These are phyloP conservation scores for Micromonas pusilla DNA, from an alignment of 139 green algal genomes.

Conservation along the genomic window DNA sequence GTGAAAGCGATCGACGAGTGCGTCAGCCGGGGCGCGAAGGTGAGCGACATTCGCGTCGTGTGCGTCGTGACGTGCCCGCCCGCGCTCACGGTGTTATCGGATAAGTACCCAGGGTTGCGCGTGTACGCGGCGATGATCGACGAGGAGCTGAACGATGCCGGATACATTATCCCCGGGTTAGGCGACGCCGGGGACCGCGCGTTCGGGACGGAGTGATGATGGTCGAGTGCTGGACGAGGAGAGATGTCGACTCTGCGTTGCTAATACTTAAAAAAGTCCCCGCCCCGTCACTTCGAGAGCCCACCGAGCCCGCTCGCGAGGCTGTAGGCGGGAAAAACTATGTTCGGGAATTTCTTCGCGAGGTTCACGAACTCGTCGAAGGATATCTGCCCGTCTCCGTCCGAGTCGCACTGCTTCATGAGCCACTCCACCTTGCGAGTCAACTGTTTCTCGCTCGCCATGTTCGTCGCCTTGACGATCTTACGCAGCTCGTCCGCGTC, in stretches of 20 bases:
- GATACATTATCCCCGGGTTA: constrained; percentile 87
- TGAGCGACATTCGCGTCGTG: constrained; percentile 70
- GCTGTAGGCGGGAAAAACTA: constrained; percentile 25
- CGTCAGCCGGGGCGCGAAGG: constrained; percentile 55
- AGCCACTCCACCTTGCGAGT: constrained; percentile 30
- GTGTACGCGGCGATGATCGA: constrained; percentile 91
- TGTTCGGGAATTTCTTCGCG: constrained; percentile 26
- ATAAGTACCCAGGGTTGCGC: constrained; percentile 46
- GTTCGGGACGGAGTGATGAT: constrained; percentile 59
- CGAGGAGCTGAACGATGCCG: constrained; percentile 77
- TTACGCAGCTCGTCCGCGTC: constrained; percentile 20
- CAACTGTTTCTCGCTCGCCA: constrained; percentile 28
- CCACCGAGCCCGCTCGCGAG: constrained; percentile 3
- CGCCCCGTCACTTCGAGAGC: not conserved
- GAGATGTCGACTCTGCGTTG: no score
- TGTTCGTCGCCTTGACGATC: constrained; percentile 31
- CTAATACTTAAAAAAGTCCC: no score
- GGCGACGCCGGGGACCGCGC: constrained; percentile 84
- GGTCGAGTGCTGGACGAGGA: constrained; percentile 34
- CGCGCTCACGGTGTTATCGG: constrained; percentile 59
- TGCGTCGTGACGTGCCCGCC: constrained; percentile 65
- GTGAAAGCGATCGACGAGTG: constrained; percentile 66
- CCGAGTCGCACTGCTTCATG: constrained; percentile 33
- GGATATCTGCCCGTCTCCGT: constrained; percentile 32
- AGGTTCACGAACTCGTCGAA: constrained; percentile 36